phyloP scores from a whole-genome alignment of 768 basidiomycete genomes.

The Leccinum subgranulosum region DNA sequence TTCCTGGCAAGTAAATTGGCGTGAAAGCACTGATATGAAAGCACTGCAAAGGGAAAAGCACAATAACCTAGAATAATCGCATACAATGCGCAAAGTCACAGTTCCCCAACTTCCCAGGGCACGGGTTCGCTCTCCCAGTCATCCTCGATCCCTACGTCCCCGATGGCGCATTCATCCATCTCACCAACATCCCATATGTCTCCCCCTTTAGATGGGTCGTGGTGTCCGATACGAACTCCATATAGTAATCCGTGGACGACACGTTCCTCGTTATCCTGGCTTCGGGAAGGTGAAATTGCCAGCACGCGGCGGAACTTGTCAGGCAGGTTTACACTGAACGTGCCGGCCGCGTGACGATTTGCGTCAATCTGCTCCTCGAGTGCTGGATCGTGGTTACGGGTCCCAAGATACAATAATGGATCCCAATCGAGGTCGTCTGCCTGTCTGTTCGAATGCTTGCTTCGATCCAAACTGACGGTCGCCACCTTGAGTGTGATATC shows the following conservation, averaged over 20 bases:
- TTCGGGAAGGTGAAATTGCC: conserved; percentile 51
- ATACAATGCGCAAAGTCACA: conserved; percentile 42
- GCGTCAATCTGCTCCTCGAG: conserved; percentile 15
- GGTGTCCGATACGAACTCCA: conserved; percentile 51
- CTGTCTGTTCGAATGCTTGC: conserved; percentile 10
- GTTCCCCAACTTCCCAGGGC: conserved; percentile 77
- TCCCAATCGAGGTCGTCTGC: conserved; percentile 27
- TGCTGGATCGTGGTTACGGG: conserved; percentile 24
- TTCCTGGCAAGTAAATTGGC: conserved; percentile 22
- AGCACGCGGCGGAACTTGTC: conserved; percentile 64
- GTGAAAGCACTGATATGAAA: conserved; percentile 31
- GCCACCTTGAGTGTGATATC: conserved; percentile 22
- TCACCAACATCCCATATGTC: conserved; percentile 79
- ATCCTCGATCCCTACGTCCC: conserved; percentile 51
- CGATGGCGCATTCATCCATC: conserved; percentile 37
- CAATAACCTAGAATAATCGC: conserved; percentile 25
- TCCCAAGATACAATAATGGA: conserved; percentile 24
- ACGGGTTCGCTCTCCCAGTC: conserved; percentile 80
- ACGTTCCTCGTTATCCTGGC: conserved; percentile 44
- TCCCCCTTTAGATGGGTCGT: conserved; percentile 63
- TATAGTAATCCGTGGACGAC: conserved; percentile 61
- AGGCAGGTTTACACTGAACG: conserved; percentile 57
- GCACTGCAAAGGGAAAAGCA: conserved; percentile 31
- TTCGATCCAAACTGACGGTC: conserved; percentile 8
- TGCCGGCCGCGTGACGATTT: conserved; percentile 34